Conservation (phyloP, 345 rosid genomes). For the Bruguiera gymnorhiza region DNA sequence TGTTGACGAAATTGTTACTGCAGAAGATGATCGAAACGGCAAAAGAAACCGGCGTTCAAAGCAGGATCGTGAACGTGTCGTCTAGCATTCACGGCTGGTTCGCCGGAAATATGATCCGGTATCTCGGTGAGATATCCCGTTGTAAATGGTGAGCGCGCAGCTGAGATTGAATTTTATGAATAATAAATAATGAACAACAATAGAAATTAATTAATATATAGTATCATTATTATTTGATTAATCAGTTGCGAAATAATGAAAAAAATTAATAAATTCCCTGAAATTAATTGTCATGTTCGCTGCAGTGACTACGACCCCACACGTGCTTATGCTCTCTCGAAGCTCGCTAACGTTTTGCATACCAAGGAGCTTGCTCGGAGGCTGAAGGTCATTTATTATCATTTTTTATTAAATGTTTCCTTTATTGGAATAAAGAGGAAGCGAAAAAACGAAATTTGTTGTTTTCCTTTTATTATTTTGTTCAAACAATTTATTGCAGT, state of each 20-base stretch:
- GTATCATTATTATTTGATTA: not conserved
- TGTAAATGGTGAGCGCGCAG: conserved; percentile 47
- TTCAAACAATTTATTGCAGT: not conserved
- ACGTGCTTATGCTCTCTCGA: conserved; percentile 99
- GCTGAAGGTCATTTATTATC: conserved; percentile 48
- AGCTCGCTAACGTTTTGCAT: conserved; percentile 95
- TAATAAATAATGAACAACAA: not conserved
- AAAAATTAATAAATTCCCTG: not conserved
- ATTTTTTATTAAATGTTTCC: not conserved
- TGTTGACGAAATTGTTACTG: conserved; percentile 65
- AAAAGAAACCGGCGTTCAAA: conserved; percentile 52
- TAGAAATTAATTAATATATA: not conserved
- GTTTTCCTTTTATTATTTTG: conserved; percentile 17
- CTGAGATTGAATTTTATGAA: not conserved
- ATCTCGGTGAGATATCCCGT: conserved; percentile 64
- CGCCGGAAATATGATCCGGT: conserved; percentile 69
- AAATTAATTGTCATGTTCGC: conserved; percentile 8
- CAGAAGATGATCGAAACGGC: conserved; percentile 79
- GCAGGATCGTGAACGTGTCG: conserved; percentile 88
- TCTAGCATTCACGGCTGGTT: conserved; percentile 86
- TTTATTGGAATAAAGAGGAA: not conserved
- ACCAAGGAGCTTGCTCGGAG: conserved; percentile 82
- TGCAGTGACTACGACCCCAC: conserved; percentile 79
- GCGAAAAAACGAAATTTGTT: conserved; percentile 32
- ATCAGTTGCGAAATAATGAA: not conserved